Evolutionary conservation across 1,139 yeast genomes (phyloP).

Genomic region (Debaryomyces nepalensis): DNA sequence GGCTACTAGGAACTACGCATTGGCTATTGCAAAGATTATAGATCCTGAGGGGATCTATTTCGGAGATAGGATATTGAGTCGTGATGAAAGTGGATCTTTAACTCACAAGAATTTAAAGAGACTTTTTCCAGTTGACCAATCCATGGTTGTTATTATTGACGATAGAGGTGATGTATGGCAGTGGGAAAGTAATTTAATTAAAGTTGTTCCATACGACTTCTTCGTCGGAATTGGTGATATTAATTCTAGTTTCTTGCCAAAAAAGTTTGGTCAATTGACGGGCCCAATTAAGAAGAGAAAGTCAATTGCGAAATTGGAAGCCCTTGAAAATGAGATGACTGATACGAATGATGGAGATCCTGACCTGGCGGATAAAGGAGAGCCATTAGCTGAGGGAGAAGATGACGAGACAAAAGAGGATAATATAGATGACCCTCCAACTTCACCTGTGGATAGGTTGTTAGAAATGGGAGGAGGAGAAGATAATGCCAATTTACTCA

Average conservation of each 20-base stretch:
- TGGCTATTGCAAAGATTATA: conserved; percentile 84
- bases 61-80: conserved; percentile 86
- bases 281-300: conserved; percentile 70
- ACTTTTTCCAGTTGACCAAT: conserved; percentile 92
- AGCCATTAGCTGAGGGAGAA: conserved; percentile 17
- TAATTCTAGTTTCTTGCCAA: conserved; percentile 88
- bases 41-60: conserved; percentile 88
- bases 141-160: conserved; percentile 95
- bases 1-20: conserved; percentile 98
- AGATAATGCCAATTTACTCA: conserved; percentile 47
- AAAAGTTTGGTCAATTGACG: conserved; percentile 69
- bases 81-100: conserved; percentile 94
- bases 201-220: conserved; percentile 93
- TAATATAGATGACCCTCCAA: conserved; percentile 4
- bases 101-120: conserved; percentile 88
- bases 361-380: conserved; percentile 16
- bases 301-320: conserved; percentile 56
- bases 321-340: conserved; percentile 24
- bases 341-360: conserved; percentile 25
- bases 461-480: conserved; percentile 55
- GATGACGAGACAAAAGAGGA: conserved; percentile 14
- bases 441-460: conserved; percentile 55
- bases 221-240: conserved; percentile 98
- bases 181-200: conserved; percentile 90
- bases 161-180: conserved; percentile 99